Evolutionary conservation across 106 monocot species (phyloP).

Genomic region (Allium cepa): DNA sequence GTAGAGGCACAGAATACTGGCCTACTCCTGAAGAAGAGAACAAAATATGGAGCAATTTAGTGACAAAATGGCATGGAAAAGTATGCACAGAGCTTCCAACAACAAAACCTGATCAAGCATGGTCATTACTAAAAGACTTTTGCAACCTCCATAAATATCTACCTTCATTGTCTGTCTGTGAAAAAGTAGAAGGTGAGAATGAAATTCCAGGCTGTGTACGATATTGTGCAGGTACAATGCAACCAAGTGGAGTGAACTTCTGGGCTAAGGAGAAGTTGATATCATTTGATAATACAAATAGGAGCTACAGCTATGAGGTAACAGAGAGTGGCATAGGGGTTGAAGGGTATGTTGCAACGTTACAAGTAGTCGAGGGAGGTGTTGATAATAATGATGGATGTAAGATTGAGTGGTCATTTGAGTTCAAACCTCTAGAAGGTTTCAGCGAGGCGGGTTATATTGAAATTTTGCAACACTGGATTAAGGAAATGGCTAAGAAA

Average conservation of each 20-base stretch:
- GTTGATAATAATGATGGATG: conserved; percentile 6
- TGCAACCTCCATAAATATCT: conserved; percentile 23
- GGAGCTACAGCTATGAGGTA: conserved; percentile 22
- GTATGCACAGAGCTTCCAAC: neutral
- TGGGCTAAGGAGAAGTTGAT: conserved; percentile 31
- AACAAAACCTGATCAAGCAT: conserved; percentile 8
- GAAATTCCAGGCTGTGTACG: conserved; percentile 10
- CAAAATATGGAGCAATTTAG: neutral
- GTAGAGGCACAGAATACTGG: too few relatives aligned
- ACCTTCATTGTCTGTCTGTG: conserved; percentile 10
- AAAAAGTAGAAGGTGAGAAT: neutral
- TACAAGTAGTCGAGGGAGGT: conserved; percentile 5
- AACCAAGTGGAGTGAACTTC: neutral
- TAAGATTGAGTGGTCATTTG: conserved; percentile 23
- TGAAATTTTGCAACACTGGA: too few relatives aligned
- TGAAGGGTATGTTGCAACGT: conserved; percentile 8
- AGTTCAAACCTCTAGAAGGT: neutral
- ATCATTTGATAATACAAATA: conserved; percentile 2
- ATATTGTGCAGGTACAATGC: neutral
- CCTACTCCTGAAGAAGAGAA: too few relatives aligned
- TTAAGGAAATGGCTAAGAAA: too few relatives aligned
- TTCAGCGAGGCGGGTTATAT: too few relatives aligned
- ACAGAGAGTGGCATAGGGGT: conserved; percentile 19
- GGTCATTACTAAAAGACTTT: conserved; percentile 26
- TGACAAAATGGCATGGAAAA: conserved; percentile 1